Evolutionary conservation across 306 rosid genomes (phyloP).

Genomic region (Quercus wislizeni): DNA sequence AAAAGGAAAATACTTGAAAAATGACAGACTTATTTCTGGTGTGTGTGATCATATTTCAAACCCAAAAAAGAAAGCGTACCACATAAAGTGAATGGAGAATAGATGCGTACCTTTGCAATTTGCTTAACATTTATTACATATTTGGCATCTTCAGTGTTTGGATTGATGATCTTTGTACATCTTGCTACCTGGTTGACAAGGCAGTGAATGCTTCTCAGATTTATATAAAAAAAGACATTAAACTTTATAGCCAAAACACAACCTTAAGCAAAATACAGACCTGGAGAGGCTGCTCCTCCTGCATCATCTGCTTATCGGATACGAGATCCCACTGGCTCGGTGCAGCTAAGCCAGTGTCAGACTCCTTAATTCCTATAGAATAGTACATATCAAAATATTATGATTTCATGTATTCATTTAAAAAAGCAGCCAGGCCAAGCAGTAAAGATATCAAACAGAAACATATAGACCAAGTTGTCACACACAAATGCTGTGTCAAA

Average conservation of each 20-base stretch:
- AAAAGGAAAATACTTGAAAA: neutral
- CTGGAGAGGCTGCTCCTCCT: conserved; percentile 99
- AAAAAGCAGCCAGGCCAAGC: neutral
- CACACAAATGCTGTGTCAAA: neutral
- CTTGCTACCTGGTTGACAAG: conserved; percentile 81
- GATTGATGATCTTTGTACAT: conserved; percentile 95
- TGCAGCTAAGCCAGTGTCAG: conserved; percentile 98
- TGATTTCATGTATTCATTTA: conserved; percentile 6
- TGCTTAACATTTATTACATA: conserved; percentile 96
- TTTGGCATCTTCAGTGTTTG: conserved; percentile 97
- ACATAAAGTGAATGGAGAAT: neutral
- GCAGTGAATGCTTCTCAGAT: conserved; percentile 19
- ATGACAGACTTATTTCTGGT: neutral
- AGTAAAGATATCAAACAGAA: conserved; percentile 4
- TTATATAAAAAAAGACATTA: neutral
- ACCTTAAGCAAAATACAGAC: conserved; percentile 23
- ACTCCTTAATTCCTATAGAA: conserved; percentile 84
- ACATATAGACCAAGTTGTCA: neutral
- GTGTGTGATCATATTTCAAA: neutral
- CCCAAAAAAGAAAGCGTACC: neutral
- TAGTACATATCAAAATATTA: conserved; percentile 10
- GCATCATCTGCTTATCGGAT: conserved; percentile 99
- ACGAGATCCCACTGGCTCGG: conserved; percentile 99
- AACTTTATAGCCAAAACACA: conserved; percentile 3
- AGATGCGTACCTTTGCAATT: conserved; percentile 73